Percentiles rank a stretch among this genome's conserved stretches.
Evolutionary conservation across 2,329 filamentous ascomycete genomes (phyloP).

Genomic region (Aspergillus pseudoviridinutans): DNA sequence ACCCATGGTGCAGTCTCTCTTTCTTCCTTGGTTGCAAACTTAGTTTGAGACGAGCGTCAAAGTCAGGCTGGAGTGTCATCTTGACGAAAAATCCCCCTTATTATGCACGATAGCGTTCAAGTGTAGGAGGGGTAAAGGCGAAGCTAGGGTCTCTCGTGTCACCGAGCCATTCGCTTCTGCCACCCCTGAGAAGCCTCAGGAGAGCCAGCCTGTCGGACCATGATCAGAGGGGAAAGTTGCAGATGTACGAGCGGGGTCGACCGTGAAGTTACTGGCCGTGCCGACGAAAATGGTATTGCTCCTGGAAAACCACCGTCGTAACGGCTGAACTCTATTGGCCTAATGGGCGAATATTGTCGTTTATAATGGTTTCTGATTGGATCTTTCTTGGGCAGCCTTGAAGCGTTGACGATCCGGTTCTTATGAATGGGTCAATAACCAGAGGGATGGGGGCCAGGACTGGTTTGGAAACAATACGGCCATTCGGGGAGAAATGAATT

Average conservation of each 20-base stretch:
- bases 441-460: neutral
- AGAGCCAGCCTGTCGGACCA: neutral
- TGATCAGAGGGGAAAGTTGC: neutral
- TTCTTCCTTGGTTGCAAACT: neutral
- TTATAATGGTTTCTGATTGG: neutral
- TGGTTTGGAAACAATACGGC: neutral
- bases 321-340: neutral
- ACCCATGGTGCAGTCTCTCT: slow-evolving; percentile 11
- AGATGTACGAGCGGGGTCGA: neutral
- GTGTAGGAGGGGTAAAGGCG: neutral
- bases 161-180: neutral
- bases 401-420: neutral
- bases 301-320: neutral
- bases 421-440: neutral
- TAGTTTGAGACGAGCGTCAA: neutral
- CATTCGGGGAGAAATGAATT: neutral
- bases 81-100: neutral
- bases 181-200: neutral
- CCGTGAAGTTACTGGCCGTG: neutral
- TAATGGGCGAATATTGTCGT: neutral
- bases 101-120: neutral
- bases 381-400: neutral
- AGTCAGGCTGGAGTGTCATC: neutral
- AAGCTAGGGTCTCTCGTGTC: neutral
- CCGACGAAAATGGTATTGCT: neutral